Evolutionary conservation across 805 yeast genomes (phyloP), one percentile per base, ranked within the genome.

Genomic region (Starmera amethionina): DNA sequence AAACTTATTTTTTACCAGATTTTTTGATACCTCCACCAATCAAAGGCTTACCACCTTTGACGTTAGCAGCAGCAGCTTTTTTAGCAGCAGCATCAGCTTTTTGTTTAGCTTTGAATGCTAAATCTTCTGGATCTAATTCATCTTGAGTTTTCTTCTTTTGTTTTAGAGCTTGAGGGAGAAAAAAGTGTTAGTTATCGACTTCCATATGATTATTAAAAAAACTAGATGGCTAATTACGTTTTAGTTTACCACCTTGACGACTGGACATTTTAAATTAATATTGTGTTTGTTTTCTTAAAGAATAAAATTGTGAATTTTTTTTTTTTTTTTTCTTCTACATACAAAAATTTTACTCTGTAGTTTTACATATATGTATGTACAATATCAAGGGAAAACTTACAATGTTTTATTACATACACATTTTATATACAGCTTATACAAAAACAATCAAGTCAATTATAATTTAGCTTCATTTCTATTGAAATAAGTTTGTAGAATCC

Each of bases 241-340:
- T 89, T 44, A 89, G 79, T 63, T 89, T 89, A 58, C 97, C 97
- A 59, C 97, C 97, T 72, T 89, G 96, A 70, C 96, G 88, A 55
- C 95, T 88, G 38, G 96, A 87, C 96, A 88, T 87, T 35, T 34
- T 38, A 6, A 8, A 22, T 7, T 22, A 5, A 22, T 7, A 4
- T 22, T 22, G 4, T 4, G 9, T 22, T 6, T 22, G 27, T 22
- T 22, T 5, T 22, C 6, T 7, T 22, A 7, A 22, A 5, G 7
- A 22, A 2, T 22, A 22, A 22, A 22, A 22, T 22, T 4, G 3
- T 5, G 27, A 8, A 22, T 7, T 22, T 22, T 22, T 22, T 22
- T 22, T 22, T 22, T 22, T 22, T 22, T 22, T 22, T 22, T 22
- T n/a, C n/a, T n/a, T n/a, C n/a, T n/a, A n/a, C n/a, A n/a, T n/a